Percentiles rank a stretch among this genome's conserved stretches.
These are phyloP conservation scores for Botrytis elliptica DNA, from an alignment of 2,329 filamentous ascomycete genomes.

Conservation along the genomic window DNA sequence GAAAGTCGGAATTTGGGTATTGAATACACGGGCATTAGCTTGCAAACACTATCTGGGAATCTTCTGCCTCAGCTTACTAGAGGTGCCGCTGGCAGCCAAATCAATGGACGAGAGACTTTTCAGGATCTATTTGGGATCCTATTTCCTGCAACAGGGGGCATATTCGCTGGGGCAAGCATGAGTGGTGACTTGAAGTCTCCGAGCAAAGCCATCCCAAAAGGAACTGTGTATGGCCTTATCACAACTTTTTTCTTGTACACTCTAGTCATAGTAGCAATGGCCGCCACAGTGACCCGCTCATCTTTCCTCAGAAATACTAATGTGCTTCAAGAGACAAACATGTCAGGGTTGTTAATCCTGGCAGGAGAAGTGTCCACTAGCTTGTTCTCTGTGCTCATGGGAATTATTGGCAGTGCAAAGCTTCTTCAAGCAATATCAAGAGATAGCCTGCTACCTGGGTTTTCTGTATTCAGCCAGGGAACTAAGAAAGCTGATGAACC, in stretches of 20 bases:
- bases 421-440: constrained; percentile 79
- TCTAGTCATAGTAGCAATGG: constrained; percentile 75
- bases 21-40: constrained; percentile 74
- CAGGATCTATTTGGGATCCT: constrained; percentile 83
- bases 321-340: constrained; percentile 75
- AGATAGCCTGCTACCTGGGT: constrained; percentile 74
- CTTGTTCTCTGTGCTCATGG: constrained; percentile 85
- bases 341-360: constrained; percentile 72
- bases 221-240: constrained; percentile 75
- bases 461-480: constrained; percentile 72
- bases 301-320: constrained; percentile 70
- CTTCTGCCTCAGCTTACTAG: constrained; percentile 65
- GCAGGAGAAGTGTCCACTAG: constrained; percentile 80
- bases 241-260: constrained; percentile 76
- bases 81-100: constrained; percentile 60
- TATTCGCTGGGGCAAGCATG: constrained; percentile 79
- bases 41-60: constrained; percentile 70
- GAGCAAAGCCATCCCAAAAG: constrained; percentile 79
- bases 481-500: constrained; percentile 72
- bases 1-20: constrained; percentile 59
- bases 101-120: constrained; percentile 66
- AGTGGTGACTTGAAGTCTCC: constrained; percentile 81
- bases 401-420: constrained; percentile 80
- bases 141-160: constrained; percentile 65
- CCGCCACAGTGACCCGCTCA: constrained; percentile 68